Base-by-base conservation (phyloP, 83 land plant species). In the Diphasiastrum complanatum region DNA sequence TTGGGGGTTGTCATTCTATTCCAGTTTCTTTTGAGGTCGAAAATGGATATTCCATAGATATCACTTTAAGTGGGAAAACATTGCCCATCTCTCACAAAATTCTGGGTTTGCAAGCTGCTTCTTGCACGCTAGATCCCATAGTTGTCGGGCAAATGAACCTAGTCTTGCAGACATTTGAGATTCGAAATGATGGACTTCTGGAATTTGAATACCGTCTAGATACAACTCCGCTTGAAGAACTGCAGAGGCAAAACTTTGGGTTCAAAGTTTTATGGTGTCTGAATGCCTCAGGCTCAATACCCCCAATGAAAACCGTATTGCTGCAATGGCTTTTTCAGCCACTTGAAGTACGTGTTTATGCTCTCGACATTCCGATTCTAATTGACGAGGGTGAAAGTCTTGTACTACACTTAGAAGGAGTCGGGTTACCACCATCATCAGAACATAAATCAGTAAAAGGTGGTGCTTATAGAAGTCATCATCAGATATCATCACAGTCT, bases 271-370 rank as follows among this genome's bases (percentile, higher is more conserved):
- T 75, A 12, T 53, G 40, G 52, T 75, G 78, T 63, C 45, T 68
- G 18, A 75, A 75, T 48, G 68, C 78, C 29, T 8, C 47, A 19
- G 78, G 78, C 20, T n/a, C 26, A 10, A 69, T 75, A n/a, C 73
- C 78, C 35, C 63, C 78, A 2, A 51, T 33, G 47, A 48, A 75
- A 38, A 60, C 78, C 10, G 46, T 64, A 38, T 51, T 75, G 41
- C 51, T 75, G 33, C 54, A 69, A 2, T 75, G 78, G 78, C 49
- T 58, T 24, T 75, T 75, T 51, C 73, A 64, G 58, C 78, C 78
- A 1, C 49, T 75, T 23, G 68, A 75, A 30, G 68, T 74, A 1
- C 68, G 63, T 48, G 19, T 20, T 14, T 75, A 75, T 43, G 23
- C 67, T 10, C 62, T 58, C 16, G 68, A 68, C 5, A 31, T 75